Conservation (phyloP, 202 grass and related monocot genomes). For the Panicum hallii region DNA sequence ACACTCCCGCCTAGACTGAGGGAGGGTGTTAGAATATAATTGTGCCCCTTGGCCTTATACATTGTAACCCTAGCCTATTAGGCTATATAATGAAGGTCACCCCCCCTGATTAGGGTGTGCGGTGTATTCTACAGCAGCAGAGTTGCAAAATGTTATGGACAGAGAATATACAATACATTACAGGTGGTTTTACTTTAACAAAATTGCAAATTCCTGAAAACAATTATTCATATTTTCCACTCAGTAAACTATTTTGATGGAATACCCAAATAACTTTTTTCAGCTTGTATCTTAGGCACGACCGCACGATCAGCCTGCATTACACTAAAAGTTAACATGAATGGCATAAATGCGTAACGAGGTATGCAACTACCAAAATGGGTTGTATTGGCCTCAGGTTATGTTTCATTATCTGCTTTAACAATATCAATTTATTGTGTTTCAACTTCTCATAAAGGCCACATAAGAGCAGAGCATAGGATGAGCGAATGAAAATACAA, state of each 20-base stretch:
- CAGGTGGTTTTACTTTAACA: background rate
- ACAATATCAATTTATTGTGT: background rate
- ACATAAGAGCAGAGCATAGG: background rate
- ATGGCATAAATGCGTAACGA: background rate
- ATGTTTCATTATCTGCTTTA: background rate
- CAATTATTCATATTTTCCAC: background rate
- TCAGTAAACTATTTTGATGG: background rate
- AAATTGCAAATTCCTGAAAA: slow-evolving; percentile 14
- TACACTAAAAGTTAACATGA: slow-evolving; percentile 6
- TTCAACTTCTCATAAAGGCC: background rate
- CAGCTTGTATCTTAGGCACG: background rate
- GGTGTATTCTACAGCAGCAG: too few species aligned
- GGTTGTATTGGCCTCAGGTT: background rate
- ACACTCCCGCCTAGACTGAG: too few species aligned
- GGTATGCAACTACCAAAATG: background rate
- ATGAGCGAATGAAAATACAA: slow-evolving; percentile 14
- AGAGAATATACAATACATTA: slow-evolving; percentile 16
- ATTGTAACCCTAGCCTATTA: too few species aligned
- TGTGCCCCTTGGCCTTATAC: too few species aligned
- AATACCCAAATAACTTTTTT: too few species aligned
- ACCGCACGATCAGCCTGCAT: background rate
- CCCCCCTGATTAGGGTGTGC: too few species aligned
- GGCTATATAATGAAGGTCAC: too few species aligned
- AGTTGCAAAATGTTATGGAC: slow-evolving; percentile 17
- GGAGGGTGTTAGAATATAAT: too few species aligned